phyloP scores from a whole-genome alignment of 75 land plant genomes.

The Larix kaempferi region DNA sequence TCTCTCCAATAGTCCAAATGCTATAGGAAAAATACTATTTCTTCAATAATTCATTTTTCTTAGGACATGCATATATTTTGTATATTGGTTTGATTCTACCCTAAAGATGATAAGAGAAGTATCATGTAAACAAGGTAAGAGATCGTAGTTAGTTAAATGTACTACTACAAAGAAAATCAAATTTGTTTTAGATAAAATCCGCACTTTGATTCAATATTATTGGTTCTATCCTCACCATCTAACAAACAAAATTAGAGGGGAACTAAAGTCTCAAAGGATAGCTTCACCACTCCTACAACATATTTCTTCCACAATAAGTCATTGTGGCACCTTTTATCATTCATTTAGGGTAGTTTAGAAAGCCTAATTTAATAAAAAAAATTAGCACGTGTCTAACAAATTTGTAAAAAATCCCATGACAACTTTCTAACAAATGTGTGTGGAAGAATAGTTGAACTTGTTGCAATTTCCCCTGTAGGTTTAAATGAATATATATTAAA shows the following conservation, averaged over 20 bases:
- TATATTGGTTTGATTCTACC: slow-evolving; percentile 30
- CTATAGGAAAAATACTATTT: too few species aligned
- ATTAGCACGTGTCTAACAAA: too few species aligned
- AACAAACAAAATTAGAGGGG: slow-evolving; percentile 19
- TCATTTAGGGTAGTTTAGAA: slow-evolving; percentile 26
- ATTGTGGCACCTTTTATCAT: slow-evolving; percentile 28
- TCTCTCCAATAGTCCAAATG: not conserved
- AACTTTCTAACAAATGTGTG: too few species aligned
- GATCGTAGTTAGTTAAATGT: slow-evolving; percentile 15
- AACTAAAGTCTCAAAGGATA: slow-evolving; percentile 42
- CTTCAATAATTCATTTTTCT: slow-evolving; percentile 14
- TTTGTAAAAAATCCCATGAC: too few species aligned
- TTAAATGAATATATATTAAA: too few species aligned
- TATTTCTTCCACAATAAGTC: slow-evolving; percentile 33
- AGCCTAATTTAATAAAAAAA: too few species aligned
- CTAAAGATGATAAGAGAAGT: slow-evolving; percentile 21
- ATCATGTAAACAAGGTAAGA: slow-evolving; percentile 32
- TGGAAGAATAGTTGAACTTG: too few species aligned
- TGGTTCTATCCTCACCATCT: slow-evolving; percentile 33
- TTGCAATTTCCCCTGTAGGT: too few species aligned
- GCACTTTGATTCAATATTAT: slow-evolving; percentile 24
- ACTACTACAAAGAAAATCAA: slow-evolving; percentile 31
- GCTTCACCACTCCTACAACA: slow-evolving; percentile 53
- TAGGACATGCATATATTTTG: slow-evolving; percentile 39
- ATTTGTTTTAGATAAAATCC: slow-evolving; percentile 30